Conservation (phyloP, 768 basidiomycete genomes). For the Mycena galopus region DNA sequence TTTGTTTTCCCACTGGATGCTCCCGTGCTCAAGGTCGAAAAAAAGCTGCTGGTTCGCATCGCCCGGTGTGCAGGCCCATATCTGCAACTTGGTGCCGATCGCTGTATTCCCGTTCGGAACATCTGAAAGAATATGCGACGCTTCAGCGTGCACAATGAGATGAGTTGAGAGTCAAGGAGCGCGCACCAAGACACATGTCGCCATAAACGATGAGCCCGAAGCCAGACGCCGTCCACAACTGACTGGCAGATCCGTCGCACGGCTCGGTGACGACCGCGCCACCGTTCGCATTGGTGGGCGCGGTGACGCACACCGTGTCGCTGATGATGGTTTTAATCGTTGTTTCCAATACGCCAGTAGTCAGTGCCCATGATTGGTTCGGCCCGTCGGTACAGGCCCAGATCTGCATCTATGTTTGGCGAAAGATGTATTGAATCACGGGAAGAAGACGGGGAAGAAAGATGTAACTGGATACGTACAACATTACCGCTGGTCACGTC, state of each 20-base stretch:
- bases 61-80: slow-evolving; percentile 40
- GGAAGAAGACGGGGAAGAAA: neutral
- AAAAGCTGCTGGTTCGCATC: slow-evolving; percentile 34
- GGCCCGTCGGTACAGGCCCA: slow-evolving; percentile 39
- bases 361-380: slow-evolving; percentile 39
- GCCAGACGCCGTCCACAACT: too few relatives aligned
- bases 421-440: neutral
- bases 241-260: too few relatives aligned
- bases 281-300: too few relatives aligned
- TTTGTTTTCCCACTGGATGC: slow-evolving; percentile 30
- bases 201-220: too few relatives aligned
- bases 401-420: slow-evolving; percentile 38
- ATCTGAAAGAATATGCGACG: slow-evolving; percentile 31
- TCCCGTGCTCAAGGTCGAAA: neutral
- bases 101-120: slow-evolving; percentile 37
- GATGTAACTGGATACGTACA: slow-evolving; percentile 6
- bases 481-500: slow-evolving; percentile 31
- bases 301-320: neutral
- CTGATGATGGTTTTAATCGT: slow-evolving; percentile 8
- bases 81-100: slow-evolving; percentile 43
- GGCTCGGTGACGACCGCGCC: too few relatives aligned
- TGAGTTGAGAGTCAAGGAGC: neutral
- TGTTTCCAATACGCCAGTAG: slow-evolving; percentile 19
- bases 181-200: slow-evolving; percentile 13
- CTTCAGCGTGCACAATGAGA: slow-evolving; percentile 1